Evolutionary conservation across 2,329 filamentous ascomycete genomes (phyloP), one percentile per base, ranked within the genome.

Genomic region (Colletotrichum spinosum): DNA sequence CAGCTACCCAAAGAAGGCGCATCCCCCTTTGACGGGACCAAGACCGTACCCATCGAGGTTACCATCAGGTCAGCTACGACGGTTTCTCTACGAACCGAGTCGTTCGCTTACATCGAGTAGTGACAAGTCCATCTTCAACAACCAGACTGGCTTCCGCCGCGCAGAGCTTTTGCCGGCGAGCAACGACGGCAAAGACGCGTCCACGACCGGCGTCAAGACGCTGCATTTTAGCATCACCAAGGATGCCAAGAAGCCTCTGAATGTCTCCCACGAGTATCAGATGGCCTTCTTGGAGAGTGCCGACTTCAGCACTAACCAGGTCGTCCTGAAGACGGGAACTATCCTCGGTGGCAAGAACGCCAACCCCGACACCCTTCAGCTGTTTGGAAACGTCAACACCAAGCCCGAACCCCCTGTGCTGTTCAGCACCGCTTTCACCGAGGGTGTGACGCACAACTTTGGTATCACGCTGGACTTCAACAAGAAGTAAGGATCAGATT

Each of bases 241-340:
- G 70, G 86, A 89, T 69, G 67, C 74, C 2, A 71, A 77, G 38
- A 77, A 83, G 10, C 82, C 82, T 9, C 75, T 90, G 53, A 90
- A 90, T 76, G 74, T 84, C 58, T 84, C 83, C 7, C 88, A 90
- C 72, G 86, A 89, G 76, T 90, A 89, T 74, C 79, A 88, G 71
- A 80, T 88, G 52, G 78, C 82, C 33, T 86, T 83, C 72, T 78
- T 83, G 15, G 82, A 85, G 72, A 79, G 75, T 67, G 74, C 70
- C 46, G 78, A 81, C 67, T 85, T 77, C 72, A 80, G 78, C 67
- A 81, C 79, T 51, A 84, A 86, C 73, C 83, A 86, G 74, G 74
- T 86, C 60, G 82, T 81, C 11, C 80, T 88, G 68, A 85, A 88
- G 76, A 81, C 83, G 4, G 87, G 87, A 35, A 81, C 81, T 7